Percentiles rank a stretch among this genome's conserved stretches.
phyloP scores from a whole-genome alignment of 2,329 filamentous ascomycete species.

The Cercospora brassicicola region DNA sequence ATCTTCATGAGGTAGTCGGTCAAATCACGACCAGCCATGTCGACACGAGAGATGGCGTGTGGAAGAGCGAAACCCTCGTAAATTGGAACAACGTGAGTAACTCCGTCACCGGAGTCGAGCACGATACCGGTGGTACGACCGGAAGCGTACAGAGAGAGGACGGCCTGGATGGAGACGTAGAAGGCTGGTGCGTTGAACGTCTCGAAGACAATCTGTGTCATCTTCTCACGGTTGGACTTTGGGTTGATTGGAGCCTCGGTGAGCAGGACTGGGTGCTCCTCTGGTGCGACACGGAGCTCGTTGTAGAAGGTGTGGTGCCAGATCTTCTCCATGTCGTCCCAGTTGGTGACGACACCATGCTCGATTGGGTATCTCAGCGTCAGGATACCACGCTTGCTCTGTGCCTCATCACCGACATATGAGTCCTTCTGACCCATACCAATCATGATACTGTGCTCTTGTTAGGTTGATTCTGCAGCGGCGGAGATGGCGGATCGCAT shows the following conservation, averaged over 20 bases:
- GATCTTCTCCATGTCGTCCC: conserved; percentile 99
- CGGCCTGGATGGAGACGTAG: conserved; percentile 99
- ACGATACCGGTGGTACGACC: conserved; percentile 99
- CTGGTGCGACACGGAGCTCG: conserved; percentile 98
- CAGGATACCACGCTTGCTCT: conserved; percentile 99
- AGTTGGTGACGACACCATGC: conserved; percentile 99
- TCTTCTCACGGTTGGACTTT: conserved; percentile 99
- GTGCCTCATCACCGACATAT: conserved; percentile 99
- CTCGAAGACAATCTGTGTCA: conserved; percentile 99
- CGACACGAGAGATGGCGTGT: conserved; percentile 99
- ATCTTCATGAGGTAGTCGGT: conserved; percentile 99
- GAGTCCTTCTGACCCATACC: conserved; percentile 99
- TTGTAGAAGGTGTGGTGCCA: conserved; percentile 99
- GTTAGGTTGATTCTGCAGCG: conserved; percentile 41
- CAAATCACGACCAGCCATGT: conserved; percentile 99
- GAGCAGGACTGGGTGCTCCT: conserved; percentile 99
- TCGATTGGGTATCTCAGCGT: conserved; percentile 99
- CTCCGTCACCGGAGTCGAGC: conserved; percentile 99
- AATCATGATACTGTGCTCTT: conserved; percentile 88
- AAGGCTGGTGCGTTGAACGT: conserved; percentile 99
- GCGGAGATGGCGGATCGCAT: conserved; percentile 45
- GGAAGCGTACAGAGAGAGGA: conserved; percentile 97
- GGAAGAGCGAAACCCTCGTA: conserved; percentile 99
- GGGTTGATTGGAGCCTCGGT: conserved; percentile 99
- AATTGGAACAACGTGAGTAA: conserved; percentile 99